Evolutionary conservation across 2,329 filamentous ascomycete species (phyloP), one percentile per base, ranked within the genome.

Genomic region (Penicillium freii): DNA sequence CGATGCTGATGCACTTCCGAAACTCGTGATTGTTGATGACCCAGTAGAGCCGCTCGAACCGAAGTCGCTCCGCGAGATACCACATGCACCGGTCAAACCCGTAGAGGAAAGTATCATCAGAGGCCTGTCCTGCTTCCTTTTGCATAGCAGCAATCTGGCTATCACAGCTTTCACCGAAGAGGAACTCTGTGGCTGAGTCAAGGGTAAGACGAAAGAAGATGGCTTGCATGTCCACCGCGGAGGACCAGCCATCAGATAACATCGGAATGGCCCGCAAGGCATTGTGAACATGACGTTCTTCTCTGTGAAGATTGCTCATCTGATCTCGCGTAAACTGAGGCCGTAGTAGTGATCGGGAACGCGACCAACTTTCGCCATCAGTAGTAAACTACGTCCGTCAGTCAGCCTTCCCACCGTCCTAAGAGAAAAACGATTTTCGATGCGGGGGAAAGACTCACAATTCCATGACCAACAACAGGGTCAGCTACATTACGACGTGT

Each of bases 121-220:
- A 46, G 23, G n/a, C 15, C 6, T 31, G n/a, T 23, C 51, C 19
- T n/a, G 25, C 40, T 23, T 49, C 23, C 9, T 27, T 27, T 25
- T 38, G 4, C 33, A 3, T 36, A n/a, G 46, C 45, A 44, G 23
- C 39, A 23, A 54, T 25, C 40, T 42, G 40, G 19, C 40, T 42
- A 25, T 42, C 13, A 3, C 13, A 42, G n/a, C 40, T 54, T 51
- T 83, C 76, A 13, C 87, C 87, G 45, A 89, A 86, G 2, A 90
- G 74, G 62, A 89, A 87, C 51, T 86, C 84, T 0, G 86, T 89
- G 0, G 86, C 84, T 0, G 84, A 82, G 59, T 89, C 87, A n/a
- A 89, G 77, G 0, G 86, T 88, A 67, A 88, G 78, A 54, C 82
- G 80, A 66, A 88, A 88, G 66, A 89, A 87, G 11, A 87, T 71